phyloP scores from a whole-genome alignment of 108 stramenopile genomes.

The Heterococcus sp. region DNA sequence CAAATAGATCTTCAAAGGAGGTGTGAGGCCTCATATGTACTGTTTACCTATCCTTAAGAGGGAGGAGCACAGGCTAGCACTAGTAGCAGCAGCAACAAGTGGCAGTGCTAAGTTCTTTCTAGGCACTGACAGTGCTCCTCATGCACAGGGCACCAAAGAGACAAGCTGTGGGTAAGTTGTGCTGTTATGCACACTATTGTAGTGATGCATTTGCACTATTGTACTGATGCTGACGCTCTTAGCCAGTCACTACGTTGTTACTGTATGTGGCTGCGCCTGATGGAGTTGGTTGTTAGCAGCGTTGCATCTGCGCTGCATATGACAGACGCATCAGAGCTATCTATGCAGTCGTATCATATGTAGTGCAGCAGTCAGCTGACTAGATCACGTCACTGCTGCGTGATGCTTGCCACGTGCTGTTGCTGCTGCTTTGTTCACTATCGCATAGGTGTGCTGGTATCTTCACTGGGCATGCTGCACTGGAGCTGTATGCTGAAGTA shows the following conservation, averaged over 20 bases:
- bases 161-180: constrained; percentile 16
- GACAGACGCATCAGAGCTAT: too few relatives aligned
- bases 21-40: constrained; percentile 93
- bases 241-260: too few relatives aligned
- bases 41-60: constrained; percentile 97
- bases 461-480: constrained; percentile 86
- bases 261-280: too few relatives aligned
- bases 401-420: constrained; percentile 60
- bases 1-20: constrained; percentile 66
- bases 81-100: constrained; percentile 80
- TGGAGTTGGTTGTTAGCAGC: too few relatives aligned
- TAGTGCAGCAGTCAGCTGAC: too few relatives aligned
- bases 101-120: constrained; percentile 89
- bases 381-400: too few relatives aligned
- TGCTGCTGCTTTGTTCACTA: too few relatives aligned
- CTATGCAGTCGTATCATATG: too few relatives aligned
- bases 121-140: constrained; percentile 97
- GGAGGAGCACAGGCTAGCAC: constrained; percentile 83
- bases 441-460: constrained; percentile 97
- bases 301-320: too few relatives aligned
- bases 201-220: neutral
- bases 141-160: constrained; percentile 71
- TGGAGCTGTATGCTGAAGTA: constrained; percentile 92
- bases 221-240: too few relatives aligned
- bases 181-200: neutral